phyloP scores from a whole-genome alignment of 192 early-diverging fungal genomes.

The Linderina pennispora region DNA sequence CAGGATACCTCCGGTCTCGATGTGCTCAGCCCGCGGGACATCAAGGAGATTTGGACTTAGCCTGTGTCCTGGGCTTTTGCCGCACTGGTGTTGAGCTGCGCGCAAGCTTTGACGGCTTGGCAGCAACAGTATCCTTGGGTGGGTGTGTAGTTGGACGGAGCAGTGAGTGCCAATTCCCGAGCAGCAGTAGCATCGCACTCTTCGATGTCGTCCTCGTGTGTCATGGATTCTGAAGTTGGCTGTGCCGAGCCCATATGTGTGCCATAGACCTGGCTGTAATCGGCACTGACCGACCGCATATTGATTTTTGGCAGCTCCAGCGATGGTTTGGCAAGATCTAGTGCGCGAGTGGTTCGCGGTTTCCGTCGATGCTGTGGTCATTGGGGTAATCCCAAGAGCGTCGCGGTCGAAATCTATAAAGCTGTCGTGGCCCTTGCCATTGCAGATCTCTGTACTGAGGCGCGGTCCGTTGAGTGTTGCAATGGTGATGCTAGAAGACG shows the following conservation, averaged over 20 bases:
- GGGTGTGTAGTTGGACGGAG: too few species aligned
- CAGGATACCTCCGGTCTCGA: constrained; percentile 20
- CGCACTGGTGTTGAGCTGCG: not conserved
- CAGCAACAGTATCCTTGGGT: too few species aligned
- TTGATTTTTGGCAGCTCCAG: constrained; percentile 6
- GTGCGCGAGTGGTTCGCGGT: not conserved
- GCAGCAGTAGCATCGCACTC: too few species aligned
- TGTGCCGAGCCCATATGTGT: constrained; percentile 17
- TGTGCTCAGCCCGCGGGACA: constrained; percentile 15
- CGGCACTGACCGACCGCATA: constrained; percentile 43
- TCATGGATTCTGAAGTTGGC: too few species aligned
- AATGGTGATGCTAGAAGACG: constrained; percentile 43
- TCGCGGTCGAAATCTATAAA: too few species aligned
- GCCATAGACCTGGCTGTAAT: constrained; percentile 27
- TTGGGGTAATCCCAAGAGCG: too few species aligned
- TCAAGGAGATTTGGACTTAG: not conserved
- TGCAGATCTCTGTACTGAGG: too few species aligned
- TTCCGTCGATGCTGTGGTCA: not conserved
- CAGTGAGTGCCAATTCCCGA: too few species aligned
- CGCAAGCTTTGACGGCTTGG: too few species aligned
- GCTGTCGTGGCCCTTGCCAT: too few species aligned
- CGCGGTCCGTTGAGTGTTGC: constrained; percentile 7
- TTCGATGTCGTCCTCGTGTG: too few species aligned
- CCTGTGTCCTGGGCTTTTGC: not conserved
- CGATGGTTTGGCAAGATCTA: not conserved